Percentiles rank a stretch among this genome's conserved stretches.
These are phyloP conservation scores for Zalaria sp. DNA, from an alignment of 2,329 filamentous ascomycete genomes.

Conservation along the genomic window DNA sequence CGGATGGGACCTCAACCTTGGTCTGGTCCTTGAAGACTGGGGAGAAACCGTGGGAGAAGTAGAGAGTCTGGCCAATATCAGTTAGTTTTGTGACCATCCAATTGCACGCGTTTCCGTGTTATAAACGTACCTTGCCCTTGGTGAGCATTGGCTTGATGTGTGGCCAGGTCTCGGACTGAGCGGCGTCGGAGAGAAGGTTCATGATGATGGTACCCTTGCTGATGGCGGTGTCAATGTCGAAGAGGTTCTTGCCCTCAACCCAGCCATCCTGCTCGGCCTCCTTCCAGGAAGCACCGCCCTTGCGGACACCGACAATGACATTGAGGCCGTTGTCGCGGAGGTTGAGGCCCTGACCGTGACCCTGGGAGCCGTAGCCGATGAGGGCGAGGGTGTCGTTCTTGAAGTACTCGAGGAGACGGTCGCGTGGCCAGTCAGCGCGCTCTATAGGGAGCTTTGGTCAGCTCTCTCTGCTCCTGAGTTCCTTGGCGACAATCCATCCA, in stretches of 20 bases:
- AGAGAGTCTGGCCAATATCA: slow-evolving; percentile 57
- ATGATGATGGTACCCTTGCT: slow-evolving; percentile 87
- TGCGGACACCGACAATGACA: slow-evolving; percentile 96
- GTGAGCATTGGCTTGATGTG: slow-evolving; percentile 93
- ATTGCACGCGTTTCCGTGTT: not conserved
- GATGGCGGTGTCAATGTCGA: slow-evolving; percentile 96
- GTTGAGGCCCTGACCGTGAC: slow-evolving; percentile 98
- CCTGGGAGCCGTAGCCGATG: slow-evolving; percentile 96
- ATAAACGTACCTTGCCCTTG: slow-evolving; percentile 76
- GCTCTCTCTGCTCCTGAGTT: slow-evolving; percentile 8
- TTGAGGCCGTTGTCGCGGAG: slow-evolving; percentile 99
- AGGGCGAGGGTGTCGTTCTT: slow-evolving; percentile 98
- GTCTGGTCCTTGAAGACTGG: slow-evolving; percentile 99
- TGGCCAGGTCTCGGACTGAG: slow-evolving; percentile 98
- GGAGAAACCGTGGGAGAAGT: slow-evolving; percentile 99
- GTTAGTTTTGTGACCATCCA: slow-evolving; percentile 5
- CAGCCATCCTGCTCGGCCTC: slow-evolving; percentile 95
- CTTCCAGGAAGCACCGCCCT: slow-evolving; percentile 97
- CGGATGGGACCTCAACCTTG: slow-evolving; percentile 89
- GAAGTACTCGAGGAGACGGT: slow-evolving; percentile 99
- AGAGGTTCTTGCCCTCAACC: slow-evolving; percentile 97
- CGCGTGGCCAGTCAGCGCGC: slow-evolving; percentile 94
- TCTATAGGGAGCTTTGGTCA: slow-evolving; percentile 40
- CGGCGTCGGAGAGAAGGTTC: slow-evolving; percentile 97
- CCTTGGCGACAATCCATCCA: too few species aligned